A percentile compares a stretch with the other conserved stretches of the same genome.
Conservation (phyloP, 2,329 filamentous ascomycete species). For the Cladosporium oxysporum region DNA sequence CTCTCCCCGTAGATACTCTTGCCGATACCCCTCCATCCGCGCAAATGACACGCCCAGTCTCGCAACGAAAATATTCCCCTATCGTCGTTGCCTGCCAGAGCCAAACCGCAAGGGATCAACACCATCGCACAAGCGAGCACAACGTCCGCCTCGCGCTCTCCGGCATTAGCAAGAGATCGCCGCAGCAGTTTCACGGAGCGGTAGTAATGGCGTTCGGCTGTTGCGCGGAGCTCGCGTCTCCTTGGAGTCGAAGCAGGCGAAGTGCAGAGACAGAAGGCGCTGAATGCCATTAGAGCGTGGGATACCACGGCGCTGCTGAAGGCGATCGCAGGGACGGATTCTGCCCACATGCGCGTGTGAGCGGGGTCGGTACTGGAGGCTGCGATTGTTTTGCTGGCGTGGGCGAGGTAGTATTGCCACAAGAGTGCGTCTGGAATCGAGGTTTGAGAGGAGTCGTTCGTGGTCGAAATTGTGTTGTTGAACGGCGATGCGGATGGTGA, state of each 20-base stretch:
- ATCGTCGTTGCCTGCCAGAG: not conserved
- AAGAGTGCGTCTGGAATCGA: slow-evolving; percentile 11
- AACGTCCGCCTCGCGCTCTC: not conserved
- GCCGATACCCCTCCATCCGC: not conserved
- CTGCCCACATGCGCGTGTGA: slow-evolving; percentile 3
- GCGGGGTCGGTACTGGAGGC: slow-evolving; percentile 1
- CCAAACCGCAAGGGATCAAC: slow-evolving; percentile 1
- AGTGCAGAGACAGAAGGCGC: not conserved
- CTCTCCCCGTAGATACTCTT: not conserved
- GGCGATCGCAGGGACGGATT: not conserved
- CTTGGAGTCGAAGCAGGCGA: not conserved
- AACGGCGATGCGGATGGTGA: not conserved
- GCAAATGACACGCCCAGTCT: not conserved
- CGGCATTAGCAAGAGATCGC: not conserved
- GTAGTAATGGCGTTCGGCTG: not conserved
- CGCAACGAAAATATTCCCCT: not conserved
- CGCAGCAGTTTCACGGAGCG: not conserved
- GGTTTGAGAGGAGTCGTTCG: not conserved
- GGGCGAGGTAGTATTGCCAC: slow-evolving; percentile 19
- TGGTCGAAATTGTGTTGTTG: not conserved
- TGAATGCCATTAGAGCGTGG: slow-evolving; percentile 5
- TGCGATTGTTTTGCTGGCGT: slow-evolving; percentile 8
- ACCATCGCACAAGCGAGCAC: slow-evolving; percentile 6
- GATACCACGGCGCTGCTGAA: not conserved
- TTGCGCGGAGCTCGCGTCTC: not conserved